Evolutionary conservation across 2,329 filamentous ascomycete genomes (phyloP), one percentile per base, ranked within the genome.

Genomic region (Penicillium sp.): DNA sequence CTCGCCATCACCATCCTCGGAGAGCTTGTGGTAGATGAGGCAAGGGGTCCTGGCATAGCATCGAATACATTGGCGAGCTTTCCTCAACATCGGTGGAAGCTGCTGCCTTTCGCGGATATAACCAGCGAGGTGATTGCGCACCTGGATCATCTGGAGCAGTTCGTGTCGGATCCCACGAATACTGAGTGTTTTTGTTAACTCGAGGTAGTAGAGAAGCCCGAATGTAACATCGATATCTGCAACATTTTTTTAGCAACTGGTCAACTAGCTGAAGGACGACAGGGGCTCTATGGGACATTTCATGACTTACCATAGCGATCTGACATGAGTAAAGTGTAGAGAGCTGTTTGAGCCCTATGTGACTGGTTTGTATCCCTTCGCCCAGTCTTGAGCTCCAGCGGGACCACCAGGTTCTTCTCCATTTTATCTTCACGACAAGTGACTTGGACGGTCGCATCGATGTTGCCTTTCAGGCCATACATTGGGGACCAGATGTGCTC

Each of bases 401-500:
- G 94, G 4, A 96, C 90, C 0, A 92, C 92, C 60, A 97, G 78
- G 5, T 84, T 89, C 58, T 85, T 85, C 45, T 79, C 75, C 31
- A 83, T 80, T n/a, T 82, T 78, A 26, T 85, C 84, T 55, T 96
- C 89, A 53, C 84, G 79, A 79, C 97, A 89, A 0, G 84, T 85
- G 16, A 94, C 89, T 76, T 99, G 90, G 1, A 99, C 89, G 0
- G 94, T 97, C 29, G 94, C 94, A 75, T 99, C 94, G 57, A 99
- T 94, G 66, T 97, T 99, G 31, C 94, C 94, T 73, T 99, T 99
- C 16, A 99, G 80, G 0, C 94, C 94, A 70, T 96, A 99, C 85
- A 92, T 93, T 0, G 94, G 94, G 7, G 93, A 97, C 94, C 94
- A 99, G 29, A 99, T 87, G 69, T 97, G 94, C 73, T 99, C 94